phyloP scores from a whole-genome alignment of 495 filamentous ascomycete species.

The Penicillium silybi region DNA sequence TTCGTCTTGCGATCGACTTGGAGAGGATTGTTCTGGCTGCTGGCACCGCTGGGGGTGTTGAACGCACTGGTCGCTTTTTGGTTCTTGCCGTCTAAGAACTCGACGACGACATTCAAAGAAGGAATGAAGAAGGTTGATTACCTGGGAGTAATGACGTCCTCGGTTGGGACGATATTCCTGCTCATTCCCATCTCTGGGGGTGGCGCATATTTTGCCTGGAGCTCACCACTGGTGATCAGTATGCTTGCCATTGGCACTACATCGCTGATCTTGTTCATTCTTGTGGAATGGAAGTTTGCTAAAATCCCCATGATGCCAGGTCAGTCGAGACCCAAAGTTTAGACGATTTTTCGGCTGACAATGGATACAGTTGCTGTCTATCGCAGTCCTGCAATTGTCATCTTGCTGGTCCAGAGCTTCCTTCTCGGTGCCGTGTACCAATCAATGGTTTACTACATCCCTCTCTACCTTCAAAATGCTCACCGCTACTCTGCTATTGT shows the following conservation, averaged over 20 bases:
- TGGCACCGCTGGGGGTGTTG: conserved; percentile 26
- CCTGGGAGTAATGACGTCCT: conserved; percentile 41
- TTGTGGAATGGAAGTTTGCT: conserved; percentile 52
- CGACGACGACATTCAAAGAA: conserved; percentile 20
- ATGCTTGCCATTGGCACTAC: conserved; percentile 49
- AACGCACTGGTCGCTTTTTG: conserved; percentile 28
- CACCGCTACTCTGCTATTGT: conserved; percentile 40
- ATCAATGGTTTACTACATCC: conserved; percentile 46
- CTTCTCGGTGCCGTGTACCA: conserved; percentile 55
- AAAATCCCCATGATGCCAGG: conserved; percentile 53
- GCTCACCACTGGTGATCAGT: conserved; percentile 52
- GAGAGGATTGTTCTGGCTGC: conserved; percentile 37
- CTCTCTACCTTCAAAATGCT: conserved; percentile 47
- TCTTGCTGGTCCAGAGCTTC: conserved; percentile 52
- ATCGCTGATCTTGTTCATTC: conserved; percentile 40
- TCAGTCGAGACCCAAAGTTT: conserved; percentile 12
- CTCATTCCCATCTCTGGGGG: conserved; percentile 54
- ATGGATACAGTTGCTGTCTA: conserved; percentile 42
- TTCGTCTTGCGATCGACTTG: conserved; percentile 36
- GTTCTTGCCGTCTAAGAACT: conserved; percentile 27
- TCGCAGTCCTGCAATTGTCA: conserved; percentile 41
- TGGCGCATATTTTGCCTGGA: conserved; percentile 53
- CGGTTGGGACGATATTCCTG: conserved; percentile 46
- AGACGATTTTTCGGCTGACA: not conserved
- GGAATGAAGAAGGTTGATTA: conserved; percentile 53